Evolutionary conservation across 208 protist genomes (phyloP).

Genomic region (Angomonas ambiguus): DNA sequence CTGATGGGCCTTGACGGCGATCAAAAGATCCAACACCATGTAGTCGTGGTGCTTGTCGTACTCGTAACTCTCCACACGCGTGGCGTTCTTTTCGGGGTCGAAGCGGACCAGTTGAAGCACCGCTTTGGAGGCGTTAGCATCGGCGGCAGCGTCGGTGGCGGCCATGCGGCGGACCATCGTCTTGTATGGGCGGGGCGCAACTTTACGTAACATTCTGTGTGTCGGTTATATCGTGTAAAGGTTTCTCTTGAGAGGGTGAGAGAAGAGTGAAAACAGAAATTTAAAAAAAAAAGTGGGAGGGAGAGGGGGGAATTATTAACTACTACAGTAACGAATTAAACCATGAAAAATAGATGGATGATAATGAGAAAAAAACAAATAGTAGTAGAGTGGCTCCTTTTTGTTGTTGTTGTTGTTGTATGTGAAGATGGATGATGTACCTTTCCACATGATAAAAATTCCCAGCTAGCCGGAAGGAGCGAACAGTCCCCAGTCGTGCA

Average conservation of each 20-base stretch:
- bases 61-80: constrained; percentile 86
- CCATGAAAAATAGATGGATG: background rate
- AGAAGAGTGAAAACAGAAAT: constrained; percentile 5
- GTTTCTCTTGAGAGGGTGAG: too few species aligned
- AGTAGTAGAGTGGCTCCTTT: too few species aligned
- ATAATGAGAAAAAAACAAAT: too few species aligned
- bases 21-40: constrained; percentile 90
- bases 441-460: too few species aligned
- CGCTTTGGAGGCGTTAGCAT: constrained; percentile 38
- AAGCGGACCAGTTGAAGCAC: constrained; percentile 84
- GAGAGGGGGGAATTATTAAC: too few species aligned
- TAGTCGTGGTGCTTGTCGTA: constrained; percentile 90
- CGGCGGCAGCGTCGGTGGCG: constrained; percentile 39
- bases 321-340: too few species aligned
- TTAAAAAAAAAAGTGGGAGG: constrained; percentile 9
- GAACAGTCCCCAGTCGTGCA: constrained; percentile 57
- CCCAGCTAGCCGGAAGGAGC: too few species aligned
- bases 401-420: too few species aligned
- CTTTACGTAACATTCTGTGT: constrained; percentile 62
- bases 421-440: too few species aligned
- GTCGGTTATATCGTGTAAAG: background rate
- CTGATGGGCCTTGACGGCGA: constrained; percentile 89
- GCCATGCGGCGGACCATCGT: constrained; percentile 69
- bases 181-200: constrained; percentile 67
- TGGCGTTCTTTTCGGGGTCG: constrained; percentile 79